Base-by-base conservation (phyloP, 1,139 yeast species). In the Suhomyces panamericanus region DNA sequence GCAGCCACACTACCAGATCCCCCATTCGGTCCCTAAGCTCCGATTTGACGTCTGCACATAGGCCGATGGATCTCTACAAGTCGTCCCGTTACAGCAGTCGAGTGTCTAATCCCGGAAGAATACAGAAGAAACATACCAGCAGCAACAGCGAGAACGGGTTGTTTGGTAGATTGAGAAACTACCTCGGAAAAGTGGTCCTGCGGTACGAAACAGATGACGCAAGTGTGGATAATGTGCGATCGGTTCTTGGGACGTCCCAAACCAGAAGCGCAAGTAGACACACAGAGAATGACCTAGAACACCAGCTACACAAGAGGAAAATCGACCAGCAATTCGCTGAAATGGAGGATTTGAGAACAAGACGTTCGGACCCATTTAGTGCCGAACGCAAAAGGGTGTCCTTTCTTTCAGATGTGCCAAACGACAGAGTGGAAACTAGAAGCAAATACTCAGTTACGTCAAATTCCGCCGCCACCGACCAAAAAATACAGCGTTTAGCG, bases 141-240 rank as follows among this genome's bases (percentile, higher is more conserved):
- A 12, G 29, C n/a, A 26, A 8, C 6, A 6, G 3, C n/a, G 29
- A 2, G n/a, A 11, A 10, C 5, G 48, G 48, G 9, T 29, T 51
- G 26, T 47, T 51, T 24, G 31, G 46, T 11, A 32, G 48, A 24
- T 38, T 52, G 14, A 30, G 48, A 32, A 44, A 39, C 13, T 44
- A 49, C 28, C 48, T 52, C 28, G 49, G 49, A 6, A 46, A 34
- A 7, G 44, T 42, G 22, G 40, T 49, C 24, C 51, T 47, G 7
- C 42, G 40, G 9, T 39, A 44, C 32, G 54, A 50, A 24, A 32
- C 41, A 4, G 50, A 51, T 15, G 47, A 44, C 15, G 39, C 38
- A 9, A 51, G 47, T 33, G 50, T 48, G 8, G 46, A 50, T 8
- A 42, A 34, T 17, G 41, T 44, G 17, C 32, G 40, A 17, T 37